phyloP scores from a whole-genome alignment of 768 basidiomycete species.

The Boletus subparvulus region DNA sequence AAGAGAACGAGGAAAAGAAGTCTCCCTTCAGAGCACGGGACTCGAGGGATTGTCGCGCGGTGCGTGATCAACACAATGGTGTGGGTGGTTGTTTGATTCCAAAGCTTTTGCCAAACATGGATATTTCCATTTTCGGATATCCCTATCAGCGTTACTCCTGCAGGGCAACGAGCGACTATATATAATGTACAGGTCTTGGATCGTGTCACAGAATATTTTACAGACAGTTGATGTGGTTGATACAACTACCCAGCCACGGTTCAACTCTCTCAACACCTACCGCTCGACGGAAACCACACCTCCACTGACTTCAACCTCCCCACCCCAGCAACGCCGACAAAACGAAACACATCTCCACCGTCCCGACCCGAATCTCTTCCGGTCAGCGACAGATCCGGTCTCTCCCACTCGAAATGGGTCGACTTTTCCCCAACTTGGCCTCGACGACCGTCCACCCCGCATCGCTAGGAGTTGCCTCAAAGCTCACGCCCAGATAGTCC shows the following conservation, averaged over 20 bases:
- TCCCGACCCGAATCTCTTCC: slow-evolving; percentile 18
- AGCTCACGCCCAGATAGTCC: slow-evolving; percentile 42
- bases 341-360: slow-evolving; percentile 12
- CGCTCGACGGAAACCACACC: background rate
- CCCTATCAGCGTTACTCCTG: too few relatives aligned
- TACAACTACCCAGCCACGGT: background rate
- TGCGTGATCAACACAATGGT: background rate
- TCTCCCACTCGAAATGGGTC: background rate
- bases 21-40: background rate
- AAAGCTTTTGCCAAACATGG: slow-evolving; percentile 23
- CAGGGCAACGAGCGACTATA: too few relatives aligned
- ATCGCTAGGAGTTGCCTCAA: slow-evolving; percentile 28
- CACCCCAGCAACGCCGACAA: background rate
- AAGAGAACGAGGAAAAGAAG: background rate
- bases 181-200: too few relatives aligned
- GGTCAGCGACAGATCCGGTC: background rate
- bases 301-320: background rate
- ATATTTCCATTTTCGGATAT: background rate
- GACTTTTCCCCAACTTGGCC: background rate
- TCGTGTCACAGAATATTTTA: too few relatives aligned
- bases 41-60: background rate
- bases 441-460: slow-evolving; percentile 4
- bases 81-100: slow-evolving; percentile 27
- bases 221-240: too few relatives aligned
- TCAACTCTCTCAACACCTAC: slow-evolving; percentile 14